These are phyloP conservation scores for Phaeophleospora eucalypticola DNA, from an alignment of 2,329 filamentous ascomycete species.

Conservation along the genomic window DNA sequence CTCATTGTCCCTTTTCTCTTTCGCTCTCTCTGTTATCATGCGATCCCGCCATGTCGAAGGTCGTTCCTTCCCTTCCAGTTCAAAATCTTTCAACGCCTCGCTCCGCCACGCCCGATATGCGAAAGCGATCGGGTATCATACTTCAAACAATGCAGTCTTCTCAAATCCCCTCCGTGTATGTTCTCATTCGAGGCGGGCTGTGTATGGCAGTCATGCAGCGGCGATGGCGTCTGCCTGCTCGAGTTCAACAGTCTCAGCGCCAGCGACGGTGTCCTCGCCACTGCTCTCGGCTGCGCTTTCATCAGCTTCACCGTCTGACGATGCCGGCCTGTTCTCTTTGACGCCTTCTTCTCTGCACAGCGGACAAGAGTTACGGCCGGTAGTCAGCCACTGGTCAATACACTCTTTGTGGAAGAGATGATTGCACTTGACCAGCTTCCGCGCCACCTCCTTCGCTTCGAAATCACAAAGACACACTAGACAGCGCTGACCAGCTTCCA, in stretches of 20 bases:
- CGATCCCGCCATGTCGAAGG: no score
- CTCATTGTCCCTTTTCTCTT: background rate
- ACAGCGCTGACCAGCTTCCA: conserved; percentile 50
- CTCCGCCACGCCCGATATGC: background rate
- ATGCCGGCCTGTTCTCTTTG: conserved; percentile 41
- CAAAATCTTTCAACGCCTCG: background rate
- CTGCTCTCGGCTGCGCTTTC: background rate
- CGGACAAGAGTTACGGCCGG: conserved; percentile 61
- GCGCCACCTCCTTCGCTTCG: conserved; percentile 57
- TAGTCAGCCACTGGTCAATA: conserved; percentile 70
- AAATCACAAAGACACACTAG: conserved; percentile 65
- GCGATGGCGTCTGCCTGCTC: background rate
- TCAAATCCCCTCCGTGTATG: background rate
- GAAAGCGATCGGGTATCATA: conserved; percentile 5
- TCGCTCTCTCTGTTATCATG: background rate
- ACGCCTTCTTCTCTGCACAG: conserved; percentile 58
- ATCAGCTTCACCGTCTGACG: background rate
- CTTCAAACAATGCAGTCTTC: background rate
- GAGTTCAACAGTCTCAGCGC: background rate
- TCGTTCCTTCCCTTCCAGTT: no score
- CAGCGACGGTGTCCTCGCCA: conserved; percentile 1
- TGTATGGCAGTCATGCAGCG: background rate
- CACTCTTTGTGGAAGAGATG: conserved; percentile 66
- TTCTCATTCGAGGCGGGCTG: background rate
- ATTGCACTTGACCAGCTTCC: conserved; percentile 59